Evolutionary conservation across 306 rosid genomes (phyloP), one percentile per base, ranked within the genome.

Genomic region (Abrus pulchellus): DNA sequence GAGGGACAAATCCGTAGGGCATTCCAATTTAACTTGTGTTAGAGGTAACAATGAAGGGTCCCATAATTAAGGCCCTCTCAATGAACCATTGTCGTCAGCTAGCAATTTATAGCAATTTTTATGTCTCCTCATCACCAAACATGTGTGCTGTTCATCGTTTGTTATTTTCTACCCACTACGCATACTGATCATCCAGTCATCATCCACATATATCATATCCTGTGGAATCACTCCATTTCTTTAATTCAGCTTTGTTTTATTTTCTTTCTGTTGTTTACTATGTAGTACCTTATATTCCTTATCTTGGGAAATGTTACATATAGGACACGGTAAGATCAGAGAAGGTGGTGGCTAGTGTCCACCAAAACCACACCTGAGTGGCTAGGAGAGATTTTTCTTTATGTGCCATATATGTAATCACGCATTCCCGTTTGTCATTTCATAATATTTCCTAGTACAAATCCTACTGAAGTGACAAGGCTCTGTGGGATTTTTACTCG

Each of bases 151-250:
- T 77, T 80, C 68, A 36, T 57, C 74, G 70, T 84, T 92, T 88
- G 85, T 82, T 81, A 57, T 76, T 74, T 64, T 75, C 65, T 53
- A 79, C 77, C 81, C 92, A 86, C 71, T 72, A 53, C 70, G 63
- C 57, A 3, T 85, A 59, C 77, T 84, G 77, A 82, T 84, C 12
- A 82, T 83, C 85, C 89, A 90, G 75, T 86, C 94, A 92, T 80
- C 76, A 74, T 89, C 92, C 94, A 89, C 90, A 82, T 48, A 79
- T 61, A 50, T 72, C 82, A 81, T 79, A 57, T 86, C 85, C 36
- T 61, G 2, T 44, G 36, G 9, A 12, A 49, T 49, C 55, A 49
- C 50, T 66, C 10, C 80, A 78, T 52, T 56, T 61, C 74, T 44
- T 57, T 49, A 68, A 40, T 54, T 50, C 83, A 76, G n/a, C 72